phyloP scores from a whole-genome alignment of 805 yeast genomes.

The Babjeviella inositovora region DNA sequence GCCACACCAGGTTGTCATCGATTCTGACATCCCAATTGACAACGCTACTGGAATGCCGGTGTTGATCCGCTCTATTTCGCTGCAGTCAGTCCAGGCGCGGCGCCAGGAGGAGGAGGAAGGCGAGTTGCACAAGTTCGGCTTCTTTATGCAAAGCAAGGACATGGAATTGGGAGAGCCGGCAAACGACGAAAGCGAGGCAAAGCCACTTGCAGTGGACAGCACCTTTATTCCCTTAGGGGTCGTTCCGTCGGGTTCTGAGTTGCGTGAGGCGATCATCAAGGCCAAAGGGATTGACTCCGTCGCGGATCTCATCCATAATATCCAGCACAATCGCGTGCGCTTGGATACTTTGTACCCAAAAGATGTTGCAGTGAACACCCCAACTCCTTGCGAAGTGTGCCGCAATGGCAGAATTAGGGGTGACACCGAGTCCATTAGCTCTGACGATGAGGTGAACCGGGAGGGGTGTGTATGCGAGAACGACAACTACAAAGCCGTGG shows the following conservation, averaged over 20 bases:
- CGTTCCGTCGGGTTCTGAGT: conserved; percentile 37
- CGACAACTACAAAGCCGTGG: conserved; percentile 16
- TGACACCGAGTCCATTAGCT: conserved; percentile 8
- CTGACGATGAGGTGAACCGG: conserved; percentile 4
- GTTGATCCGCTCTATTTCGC: conserved; percentile 44
- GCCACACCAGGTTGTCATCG: conserved; percentile 65
- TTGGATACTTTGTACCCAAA: conserved; percentile 30
- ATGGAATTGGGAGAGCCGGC: too few species aligned
- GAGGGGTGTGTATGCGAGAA: conserved; percentile 7
- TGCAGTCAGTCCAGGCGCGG: conserved; percentile 52
- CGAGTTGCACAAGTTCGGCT: conserved; percentile 77
- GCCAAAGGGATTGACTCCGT: conserved; percentile 67
- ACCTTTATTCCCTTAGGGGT: conserved; percentile 11
- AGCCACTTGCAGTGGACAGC: too few species aligned
- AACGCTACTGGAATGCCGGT: conserved; percentile 60
- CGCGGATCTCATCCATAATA: conserved; percentile 48
- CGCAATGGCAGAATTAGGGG: conserved; percentile 4
- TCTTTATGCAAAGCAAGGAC: conserved; percentile 60
- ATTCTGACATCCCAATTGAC: conserved; percentile 45
- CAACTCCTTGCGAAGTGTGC: conserved; percentile 9
- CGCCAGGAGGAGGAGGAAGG: conserved; percentile 87
- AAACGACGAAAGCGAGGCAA: conserved; percentile 3
- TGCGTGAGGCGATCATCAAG: conserved; percentile 46
- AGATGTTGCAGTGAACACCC: conserved; percentile 7
- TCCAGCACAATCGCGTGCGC: conserved; percentile 34